phyloP scores from a whole-genome alignment of 164 flowering plant species.

The Vitis rotundifolia region DNA sequence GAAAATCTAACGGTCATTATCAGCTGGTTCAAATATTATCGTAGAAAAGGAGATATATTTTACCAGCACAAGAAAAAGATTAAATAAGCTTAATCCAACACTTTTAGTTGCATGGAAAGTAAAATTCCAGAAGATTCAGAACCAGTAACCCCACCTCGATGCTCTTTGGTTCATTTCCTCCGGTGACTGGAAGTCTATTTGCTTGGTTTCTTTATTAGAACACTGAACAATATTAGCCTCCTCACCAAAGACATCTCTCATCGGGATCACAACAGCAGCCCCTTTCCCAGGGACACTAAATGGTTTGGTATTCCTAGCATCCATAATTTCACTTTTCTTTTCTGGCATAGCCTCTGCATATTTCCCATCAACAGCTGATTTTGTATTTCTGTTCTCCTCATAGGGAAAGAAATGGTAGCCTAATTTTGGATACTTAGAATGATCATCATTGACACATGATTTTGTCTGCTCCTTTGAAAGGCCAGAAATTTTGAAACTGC shows the following conservation, averaged over 20 bases:
- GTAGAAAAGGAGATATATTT: slow-evolving; percentile 4
- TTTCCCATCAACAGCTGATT: slow-evolving; percentile 14
- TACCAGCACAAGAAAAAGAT: slow-evolving; percentile 14
- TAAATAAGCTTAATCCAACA: slow-evolving; percentile 2
- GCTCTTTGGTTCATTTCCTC: slow-evolving; percentile 21
- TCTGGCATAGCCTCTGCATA: not conserved
- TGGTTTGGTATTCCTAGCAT: slow-evolving; percentile 12
- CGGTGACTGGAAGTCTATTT: slow-evolving; percentile 16
- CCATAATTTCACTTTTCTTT: slow-evolving; percentile 3
- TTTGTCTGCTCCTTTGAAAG: slow-evolving; percentile 12
- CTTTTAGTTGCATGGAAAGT: not conserved
- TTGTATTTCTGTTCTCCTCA: slow-evolving; percentile 16
- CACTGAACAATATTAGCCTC: slow-evolving; percentile 13
- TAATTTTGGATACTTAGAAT: slow-evolving; percentile 11
- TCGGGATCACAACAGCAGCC: slow-evolving; percentile 5
- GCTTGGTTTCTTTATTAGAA: slow-evolving; percentile 20
- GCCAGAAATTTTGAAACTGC: slow-evolving; percentile 1
- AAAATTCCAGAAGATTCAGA: slow-evolving; percentile 14
- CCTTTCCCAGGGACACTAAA: slow-evolving; percentile 13
- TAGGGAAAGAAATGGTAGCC: slow-evolving; percentile 7
- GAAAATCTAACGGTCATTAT: slow-evolving; percentile 32
- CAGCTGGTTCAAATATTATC: slow-evolving; percentile 6
- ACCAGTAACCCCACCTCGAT: slow-evolving; percentile 46
- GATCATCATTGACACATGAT: slow-evolving; percentile 9
- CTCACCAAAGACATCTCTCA: slow-evolving; percentile 13